Conservation (phyloP, 352 stramenopile genomes). For the Phytophthora parvispora region DNA sequence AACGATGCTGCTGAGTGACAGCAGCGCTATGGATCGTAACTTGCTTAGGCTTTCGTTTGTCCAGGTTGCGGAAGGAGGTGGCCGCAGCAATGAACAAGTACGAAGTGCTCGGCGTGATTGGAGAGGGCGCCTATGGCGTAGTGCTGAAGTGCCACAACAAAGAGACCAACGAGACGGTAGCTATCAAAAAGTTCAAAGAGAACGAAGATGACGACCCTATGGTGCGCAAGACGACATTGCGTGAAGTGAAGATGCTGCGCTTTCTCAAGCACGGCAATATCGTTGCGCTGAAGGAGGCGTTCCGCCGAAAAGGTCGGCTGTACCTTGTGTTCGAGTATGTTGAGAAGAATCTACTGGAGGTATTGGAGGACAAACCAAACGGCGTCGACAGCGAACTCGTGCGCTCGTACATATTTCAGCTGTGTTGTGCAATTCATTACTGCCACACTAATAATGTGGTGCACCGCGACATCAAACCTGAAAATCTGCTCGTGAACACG, state of each 20-base stretch:
- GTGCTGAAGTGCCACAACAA: constrained; percentile 95
- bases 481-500: constrained; percentile 99
- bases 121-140: constrained; percentile 95
- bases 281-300: constrained; percentile 98
- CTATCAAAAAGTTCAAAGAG: constrained; percentile 99
- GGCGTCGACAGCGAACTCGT: constrained; percentile 94
- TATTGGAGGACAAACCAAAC: constrained; percentile 93
- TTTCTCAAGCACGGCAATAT: constrained; percentile 99
- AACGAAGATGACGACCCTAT: constrained; percentile 92
- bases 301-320: constrained; percentile 96
- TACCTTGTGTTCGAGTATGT: constrained; percentile 99
- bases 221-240: constrained; percentile 95
- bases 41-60: constrained; percentile 30
- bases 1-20: constrained; percentile 18
- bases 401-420: constrained; percentile 99
- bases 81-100: constrained; percentile 93
- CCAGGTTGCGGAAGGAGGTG: constrained; percentile 24
- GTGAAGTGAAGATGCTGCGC: constrained; percentile 99
- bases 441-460: constrained; percentile 98
- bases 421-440: constrained; percentile 97
- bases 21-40: constrained; percentile 32
- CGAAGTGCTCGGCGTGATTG: constrained; percentile 95
- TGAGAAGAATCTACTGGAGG: constrained; percentile 96
- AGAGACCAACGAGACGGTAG: constrained; percentile 98
- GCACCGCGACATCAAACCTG: constrained; percentile 99